Base-by-base conservation (phyloP, 306 rosid species). In the Citrullus amarus region DNA sequence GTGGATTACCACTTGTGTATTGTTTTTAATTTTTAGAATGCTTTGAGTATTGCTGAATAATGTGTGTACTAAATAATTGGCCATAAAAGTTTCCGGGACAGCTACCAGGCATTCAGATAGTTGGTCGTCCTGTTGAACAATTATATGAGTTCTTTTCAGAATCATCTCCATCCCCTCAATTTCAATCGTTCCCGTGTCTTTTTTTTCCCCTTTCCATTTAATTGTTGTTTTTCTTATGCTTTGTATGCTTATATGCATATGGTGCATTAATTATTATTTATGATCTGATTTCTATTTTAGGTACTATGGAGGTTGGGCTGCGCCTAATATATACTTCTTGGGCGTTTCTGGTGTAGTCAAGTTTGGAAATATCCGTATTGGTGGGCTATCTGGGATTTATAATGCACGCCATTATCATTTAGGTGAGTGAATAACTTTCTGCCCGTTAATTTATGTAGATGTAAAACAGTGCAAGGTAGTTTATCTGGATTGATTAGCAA, bases 261-360 rank as follows among this genome's bases (percentile, higher is more conserved):
- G 79, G 8, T 12, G 56, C 65, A 75, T 75, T 20, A 41, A 11
- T 56, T 10, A 75, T 25, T 25, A 25, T 25, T 25, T 55, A 51
- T 51, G 51, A 34, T 58, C 28, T 58, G 55, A 25, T 25, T 72
- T 20, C 56, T 22, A 51, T 39, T 81, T n/a, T 73, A 94, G 98
- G 85, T 95, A 89, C 80, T 90, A 91, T 85, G 99, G 99, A 83
- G 99, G 97, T 77, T 92, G 93, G 96, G 97, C 89, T 81, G 99
- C 99, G 13, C 99, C 99, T 80, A 91, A 92, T 82, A 92, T 95
- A 8, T 95, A 86, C 88, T 95, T 88, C 78, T 83, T 95, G 89
- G 99, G 97, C 70, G 88, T 83, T 83, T 89, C 97, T 78, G 97
- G 98, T 75, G 93, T 95, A 48, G 82, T 95, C 81, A 95, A 82